These are phyloP conservation scores for Microthlaspi erraticum DNA, from an alignment of 345 rosid genomes.

Conservation along the genomic window DNA sequence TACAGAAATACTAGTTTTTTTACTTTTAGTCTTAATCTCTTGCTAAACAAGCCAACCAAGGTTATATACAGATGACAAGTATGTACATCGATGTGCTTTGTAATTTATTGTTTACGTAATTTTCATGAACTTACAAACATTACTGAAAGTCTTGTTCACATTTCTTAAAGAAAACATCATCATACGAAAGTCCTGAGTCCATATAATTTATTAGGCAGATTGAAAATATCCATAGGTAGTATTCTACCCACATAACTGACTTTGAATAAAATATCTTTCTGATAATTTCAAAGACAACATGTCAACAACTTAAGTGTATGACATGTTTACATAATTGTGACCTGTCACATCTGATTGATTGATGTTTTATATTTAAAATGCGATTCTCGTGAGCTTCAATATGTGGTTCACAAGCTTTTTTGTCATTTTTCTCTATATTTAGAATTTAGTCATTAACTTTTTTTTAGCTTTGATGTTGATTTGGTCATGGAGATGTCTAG, in stretches of 20 bases:
- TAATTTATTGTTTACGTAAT: background rate
- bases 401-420: slow-evolving; percentile 38
- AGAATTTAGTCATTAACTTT: slow-evolving; percentile 20
- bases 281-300: slow-evolving; percentile 11
- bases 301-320: slow-evolving; percentile 30
- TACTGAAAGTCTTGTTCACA: background rate
- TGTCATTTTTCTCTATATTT: background rate
- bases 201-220: too few relatives aligned
- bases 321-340: slow-evolving; percentile 17
- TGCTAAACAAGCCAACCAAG: background rate
- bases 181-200: too few relatives aligned
- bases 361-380: slow-evolving; percentile 29
- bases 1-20: background rate
- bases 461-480: background rate
- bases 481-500: background rate
- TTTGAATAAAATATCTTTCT: background rate
- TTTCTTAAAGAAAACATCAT: too few relatives aligned
- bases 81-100: background rate
- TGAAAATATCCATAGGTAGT: background rate
- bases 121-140: background rate
- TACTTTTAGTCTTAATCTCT: background rate
- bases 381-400: slow-evolving; percentile 38
- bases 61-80: background rate
- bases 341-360: slow-evolving; percentile 32
- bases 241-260: too few relatives aligned